Evolutionary conservation across 164 flowering plant species (phyloP), one percentile per base, ranked within the genome.

Genomic region (Annona cherimola): DNA sequence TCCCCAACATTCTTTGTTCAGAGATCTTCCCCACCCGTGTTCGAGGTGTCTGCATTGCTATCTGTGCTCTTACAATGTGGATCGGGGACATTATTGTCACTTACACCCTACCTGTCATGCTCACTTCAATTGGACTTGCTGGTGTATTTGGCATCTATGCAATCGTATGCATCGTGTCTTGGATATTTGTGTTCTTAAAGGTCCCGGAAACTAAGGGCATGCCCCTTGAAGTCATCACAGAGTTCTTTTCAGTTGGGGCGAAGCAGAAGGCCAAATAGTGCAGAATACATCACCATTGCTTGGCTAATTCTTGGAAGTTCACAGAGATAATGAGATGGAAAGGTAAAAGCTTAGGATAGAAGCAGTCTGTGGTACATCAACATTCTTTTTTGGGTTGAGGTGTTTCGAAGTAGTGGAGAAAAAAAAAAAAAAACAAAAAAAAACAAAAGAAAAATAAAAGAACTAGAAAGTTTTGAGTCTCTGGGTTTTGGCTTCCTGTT

Each of bases 191-290:
- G 61, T 95, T 67, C 84, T 63, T 90, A 70, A 95, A 90, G 82
- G 93, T 95, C 46, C 99, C 99, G 0, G 99, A 95, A 79, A 95
- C 99, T 4, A 93, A 95, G 76, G 98, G 98, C 61, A 95, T 95
- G 97, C 98, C 98, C 19, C 86, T 94, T 7, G 98, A 94, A 73
- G 97, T 94, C 14, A 94, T 94, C 40, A 80, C 88, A 0, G 99
- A 93, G 78, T 95, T 93, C 93, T 95, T 95, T 71, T 77, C 98
- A 0, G 88, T 95, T 42, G 99, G 98, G 42, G 89, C 94, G 19
- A 91, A 76, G 77, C 90, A 88, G 76, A 11, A 1, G 57, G 14
- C 57, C 57, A 80, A 83, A 69, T 45, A 84, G 82, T 76, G 68
- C 42, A 35, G 76, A 85, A 14, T 81, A 75, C 70, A 43, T 44